These are phyloP conservation scores for Apiotrichum domesticum DNA, from an alignment of 1,284 basidiomycete species.

Conservation along the genomic window DNA sequence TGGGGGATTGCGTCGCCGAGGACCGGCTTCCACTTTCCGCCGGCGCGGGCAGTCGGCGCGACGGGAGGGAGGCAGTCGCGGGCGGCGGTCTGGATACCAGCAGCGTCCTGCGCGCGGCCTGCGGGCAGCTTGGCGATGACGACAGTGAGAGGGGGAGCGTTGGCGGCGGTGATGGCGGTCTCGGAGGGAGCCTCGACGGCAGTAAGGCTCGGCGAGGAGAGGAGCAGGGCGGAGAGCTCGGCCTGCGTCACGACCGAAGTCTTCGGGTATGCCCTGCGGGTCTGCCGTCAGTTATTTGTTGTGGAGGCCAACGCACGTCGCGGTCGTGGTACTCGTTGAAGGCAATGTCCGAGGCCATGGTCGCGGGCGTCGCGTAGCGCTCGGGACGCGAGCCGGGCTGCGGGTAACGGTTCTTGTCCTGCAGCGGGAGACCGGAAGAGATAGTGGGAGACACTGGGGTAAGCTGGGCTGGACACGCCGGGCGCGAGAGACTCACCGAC, in stretches of 20 bases:
- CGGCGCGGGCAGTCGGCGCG: constrained; percentile 52
- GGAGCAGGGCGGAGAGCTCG: constrained; percentile 71
- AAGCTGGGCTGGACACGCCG: neutral
- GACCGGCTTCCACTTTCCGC: constrained; percentile 63
- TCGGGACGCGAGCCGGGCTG: constrained; percentile 81
- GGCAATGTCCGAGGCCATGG: constrained; percentile 59
- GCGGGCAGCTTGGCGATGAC: constrained; percentile 63
- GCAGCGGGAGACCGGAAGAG: constrained; percentile 81
- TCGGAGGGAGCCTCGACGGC: constrained; percentile 61
- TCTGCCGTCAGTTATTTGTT: constrained; percentile 13
- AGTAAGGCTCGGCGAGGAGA: constrained; percentile 72
- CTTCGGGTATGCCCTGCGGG: constrained; percentile 77
- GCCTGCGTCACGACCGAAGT: constrained; percentile 75
- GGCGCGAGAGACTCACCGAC: constrained; percentile 58
- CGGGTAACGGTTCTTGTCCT: constrained; percentile 68
- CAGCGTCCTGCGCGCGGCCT: constrained; percentile 54
- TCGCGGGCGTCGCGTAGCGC: constrained; percentile 76
- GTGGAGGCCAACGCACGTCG: constrained; percentile 53
- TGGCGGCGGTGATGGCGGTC: constrained; percentile 43
- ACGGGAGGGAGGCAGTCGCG: constrained; percentile 63
- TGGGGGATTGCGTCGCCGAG: constrained; percentile 66
- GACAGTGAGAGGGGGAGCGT: constrained; percentile 50
- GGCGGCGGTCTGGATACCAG: constrained; percentile 55
- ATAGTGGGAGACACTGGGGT: constrained; percentile 72
- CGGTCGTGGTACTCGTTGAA: constrained; percentile 73